Evolutionary conservation across 2,329 filamentous ascomycete genomes (phyloP).

Genomic region (Helminthosporium solani): DNA sequence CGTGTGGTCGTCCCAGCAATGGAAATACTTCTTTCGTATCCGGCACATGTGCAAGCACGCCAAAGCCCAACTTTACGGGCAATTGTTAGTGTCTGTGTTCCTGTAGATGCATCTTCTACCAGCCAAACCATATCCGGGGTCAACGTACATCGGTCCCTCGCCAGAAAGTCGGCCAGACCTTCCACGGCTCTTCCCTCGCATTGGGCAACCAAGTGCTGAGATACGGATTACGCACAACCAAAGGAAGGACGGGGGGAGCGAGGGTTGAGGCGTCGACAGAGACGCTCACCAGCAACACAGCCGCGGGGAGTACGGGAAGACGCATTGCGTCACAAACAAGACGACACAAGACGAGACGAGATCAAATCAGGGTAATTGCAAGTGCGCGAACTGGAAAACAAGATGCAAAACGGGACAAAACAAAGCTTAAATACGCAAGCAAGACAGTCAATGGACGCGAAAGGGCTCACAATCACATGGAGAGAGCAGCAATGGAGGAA

Average conservation of each 20-base stretch:
- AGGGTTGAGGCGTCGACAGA: conserved; percentile 53
- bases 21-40: conserved; percentile 63
- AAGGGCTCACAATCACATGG: conserved; percentile 4
- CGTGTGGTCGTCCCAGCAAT: conserved; percentile 65
- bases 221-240: conserved; percentile 54
- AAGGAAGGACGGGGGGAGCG: conserved; percentile 54
- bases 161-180: conserved; percentile 84
- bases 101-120: too few species aligned
- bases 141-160: conserved; percentile 65
- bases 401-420: background rate
- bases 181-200: conserved; percentile 74
- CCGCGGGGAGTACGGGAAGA: conserved; percentile 16
- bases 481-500: background rate
- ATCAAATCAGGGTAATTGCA: background rate
- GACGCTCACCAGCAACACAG: conserved; percentile 45
- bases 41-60: conserved; percentile 62
- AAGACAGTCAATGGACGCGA: background rate
- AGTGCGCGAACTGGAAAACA: background rate
- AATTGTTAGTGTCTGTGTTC: background rate
- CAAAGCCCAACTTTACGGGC: conserved; percentile 56
- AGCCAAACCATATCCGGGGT: too few species aligned
- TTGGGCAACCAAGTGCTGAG: conserved; percentile 58
- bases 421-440: conserved; percentile 3
- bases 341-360: background rate
- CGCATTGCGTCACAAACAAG: conserved; percentile 28